Percentiles rank a stretch among this genome's conserved stretches.
Evolutionary conservation across 2,329 filamentous ascomycete genomes (phyloP).

Genomic region (Botrytis sinoallii): DNA sequence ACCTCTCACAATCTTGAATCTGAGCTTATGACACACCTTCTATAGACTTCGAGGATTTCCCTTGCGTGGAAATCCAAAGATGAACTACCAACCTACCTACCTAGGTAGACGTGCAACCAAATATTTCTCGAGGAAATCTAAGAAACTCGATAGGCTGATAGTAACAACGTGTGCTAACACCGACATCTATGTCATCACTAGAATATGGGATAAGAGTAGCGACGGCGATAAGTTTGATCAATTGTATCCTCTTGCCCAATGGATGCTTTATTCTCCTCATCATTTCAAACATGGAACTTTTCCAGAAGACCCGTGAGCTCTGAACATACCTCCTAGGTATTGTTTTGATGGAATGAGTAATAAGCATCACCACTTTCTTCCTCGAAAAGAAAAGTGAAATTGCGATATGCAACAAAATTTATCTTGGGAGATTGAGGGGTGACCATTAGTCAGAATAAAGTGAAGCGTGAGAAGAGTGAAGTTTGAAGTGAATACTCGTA

Average conservation of each 20-base stretch:
- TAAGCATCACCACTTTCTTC: too few relatives aligned
- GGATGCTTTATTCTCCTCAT: neutral
- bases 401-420: neutral
- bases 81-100: too few relatives aligned
- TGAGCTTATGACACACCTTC: neutral
- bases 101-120: neutral
- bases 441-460: neutral
- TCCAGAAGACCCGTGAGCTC: neutral
- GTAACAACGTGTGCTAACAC: too few relatives aligned
- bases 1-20: neutral
- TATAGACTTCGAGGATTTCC: too few relatives aligned
- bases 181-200: too few relatives aligned
- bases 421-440: too few relatives aligned
- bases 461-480: neutral
- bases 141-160: neutral
- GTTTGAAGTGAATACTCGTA: neutral
- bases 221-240: too few relatives aligned
- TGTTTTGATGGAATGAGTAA: too few relatives aligned
- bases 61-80: too few relatives aligned
- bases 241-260: too few relatives aligned
- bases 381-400: neutral
- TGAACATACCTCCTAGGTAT: too few relatives aligned
- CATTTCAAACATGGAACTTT: neutral
- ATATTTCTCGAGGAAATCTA: accelerated
- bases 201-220: too few relatives aligned